phyloP scores from a whole-genome alignment of 1,284 basidiomycete genomes.

The Leccinum subfulvum region DNA sequence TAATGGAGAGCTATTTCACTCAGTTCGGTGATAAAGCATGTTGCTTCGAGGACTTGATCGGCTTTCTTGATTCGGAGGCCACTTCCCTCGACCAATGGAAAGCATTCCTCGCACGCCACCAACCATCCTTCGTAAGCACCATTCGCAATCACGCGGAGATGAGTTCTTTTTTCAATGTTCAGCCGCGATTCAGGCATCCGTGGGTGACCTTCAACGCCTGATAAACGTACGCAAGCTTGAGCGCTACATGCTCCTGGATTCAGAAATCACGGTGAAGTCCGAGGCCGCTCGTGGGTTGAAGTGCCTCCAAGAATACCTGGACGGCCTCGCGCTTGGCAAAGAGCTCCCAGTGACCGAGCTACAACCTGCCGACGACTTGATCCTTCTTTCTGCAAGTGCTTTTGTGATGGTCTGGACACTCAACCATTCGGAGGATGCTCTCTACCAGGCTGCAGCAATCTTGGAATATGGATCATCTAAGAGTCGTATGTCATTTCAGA shows the following conservation, averaged over 20 bases:
- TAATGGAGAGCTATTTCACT: constrained; percentile 68
- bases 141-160: constrained; percentile 11
- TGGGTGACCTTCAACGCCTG: constrained; percentile 50
- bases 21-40: constrained; percentile 77
- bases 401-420: constrained; percentile 65
- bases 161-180: constrained; percentile 15
- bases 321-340: constrained; percentile 63
- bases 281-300: constrained; percentile 52
- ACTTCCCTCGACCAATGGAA: constrained; percentile 53
- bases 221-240: constrained; percentile 75
- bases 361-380: constrained; percentile 86
- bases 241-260: constrained; percentile 52
- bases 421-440: constrained; percentile 50
- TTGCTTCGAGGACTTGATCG: constrained; percentile 81
- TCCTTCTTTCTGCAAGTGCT: constrained; percentile 68
- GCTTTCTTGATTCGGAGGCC: constrained; percentile 54
- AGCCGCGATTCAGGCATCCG: constrained; percentile 40
- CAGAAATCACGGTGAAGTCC: constrained; percentile 51
- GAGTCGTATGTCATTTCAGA: constrained; percentile 76
- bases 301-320: constrained; percentile 61
- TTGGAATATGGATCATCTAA: constrained; percentile 72
- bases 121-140: constrained; percentile 49
- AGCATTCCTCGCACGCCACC: constrained; percentile 49
- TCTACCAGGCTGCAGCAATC: constrained; percentile 62
- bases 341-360: constrained; percentile 74